Evolutionary conservation across 140 eudicot genomes (phyloP), one percentile per base, ranked within the genome.

Genomic region (Ambrosia hybrid): DNA sequence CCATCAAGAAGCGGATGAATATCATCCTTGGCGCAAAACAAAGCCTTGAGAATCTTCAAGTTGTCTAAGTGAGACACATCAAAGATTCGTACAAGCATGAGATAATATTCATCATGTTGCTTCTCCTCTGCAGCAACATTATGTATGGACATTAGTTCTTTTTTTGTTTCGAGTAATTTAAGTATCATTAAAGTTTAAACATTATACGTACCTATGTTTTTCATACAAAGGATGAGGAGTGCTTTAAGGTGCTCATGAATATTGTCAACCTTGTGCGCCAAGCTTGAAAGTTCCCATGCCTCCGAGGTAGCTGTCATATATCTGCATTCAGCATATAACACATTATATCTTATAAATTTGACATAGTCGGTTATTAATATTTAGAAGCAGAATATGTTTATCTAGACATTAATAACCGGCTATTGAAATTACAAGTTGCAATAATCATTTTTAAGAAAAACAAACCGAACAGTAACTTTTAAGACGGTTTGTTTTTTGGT

Each of bases 261-360:
- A 82, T 75, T 90, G 34, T 75, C 58, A 63, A 88, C 86, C 79
- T 88, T 94, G 68, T 91, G 90, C 21, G 87, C 88, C 79, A 86
- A 82, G 83, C 89, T 88, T 4, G 97, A 85, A 38, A 88, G 87
- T 78, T 94, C 99, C 95, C 96, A 86, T 74, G 95, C 84, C 68
- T 94, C 99, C 3, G 95, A 76, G 60, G 95, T 82, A 63, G 91
- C 82, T 37, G 84, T 65, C 39, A 74, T 69, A 71, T 76, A 73
- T 83, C 86, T 87, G 82, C 83, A 79, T 49, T 10, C 10, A 37
- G 36, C 57, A 57, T 71, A 52, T 41, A 73, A 76, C 45, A 72
- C 48, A 30, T 52, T 17, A 33, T 45, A 61, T 9, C 41, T 57
- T 51, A 37, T 38, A 13, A 30, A 13, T 77, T 36, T 34, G 48